A percentile compares a stretch with the other conserved stretches of the same genome.
phyloP scores from a whole-genome alignment of 2,329 filamentous ascomycete genomes.

The Colletotrichum truncatum region DNA sequence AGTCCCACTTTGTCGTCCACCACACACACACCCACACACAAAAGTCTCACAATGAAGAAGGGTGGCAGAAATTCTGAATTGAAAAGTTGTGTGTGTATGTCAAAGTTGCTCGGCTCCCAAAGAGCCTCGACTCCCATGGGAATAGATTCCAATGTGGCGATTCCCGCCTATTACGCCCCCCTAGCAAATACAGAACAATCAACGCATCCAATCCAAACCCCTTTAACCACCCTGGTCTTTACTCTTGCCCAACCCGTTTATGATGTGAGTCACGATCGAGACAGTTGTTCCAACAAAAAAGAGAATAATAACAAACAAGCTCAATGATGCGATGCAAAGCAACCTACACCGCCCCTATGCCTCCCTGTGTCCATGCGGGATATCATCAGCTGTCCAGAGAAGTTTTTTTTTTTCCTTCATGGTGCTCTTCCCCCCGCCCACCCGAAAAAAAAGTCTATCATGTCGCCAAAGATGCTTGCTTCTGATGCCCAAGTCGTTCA shows the following conservation, averaged over 20 bases:
- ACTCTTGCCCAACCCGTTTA: background rate
- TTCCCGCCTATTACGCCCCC: background rate
- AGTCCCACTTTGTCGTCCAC: background rate
- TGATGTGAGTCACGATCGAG: conserved; percentile 15
- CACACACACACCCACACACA: conserved; percentile 5
- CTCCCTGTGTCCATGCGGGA: conserved; percentile 6
- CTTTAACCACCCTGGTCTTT: background rate
- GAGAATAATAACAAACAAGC: background rate
- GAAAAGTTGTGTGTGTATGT: background rate
- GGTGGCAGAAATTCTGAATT: background rate
- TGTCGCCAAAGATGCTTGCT: background rate
- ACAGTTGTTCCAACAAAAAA: background rate
- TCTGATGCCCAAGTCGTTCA: background rate
- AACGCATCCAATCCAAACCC: background rate
- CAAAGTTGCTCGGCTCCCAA: background rate
- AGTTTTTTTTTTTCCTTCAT: background rate
- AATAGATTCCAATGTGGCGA: background rate
- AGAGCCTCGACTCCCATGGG: background rate
- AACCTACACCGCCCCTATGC: conserved; percentile 16
- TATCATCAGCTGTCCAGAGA: conserved; percentile 22
- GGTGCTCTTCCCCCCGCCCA: background rate
- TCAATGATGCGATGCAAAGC: conserved; percentile 17
- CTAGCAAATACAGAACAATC: background rate
- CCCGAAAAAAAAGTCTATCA: background rate
- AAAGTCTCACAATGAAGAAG: conserved; percentile 5